These are phyloP conservation scores for Vigna angularis DNA, from an alignment of 306 rosid genomes.

Conservation along the genomic window DNA sequence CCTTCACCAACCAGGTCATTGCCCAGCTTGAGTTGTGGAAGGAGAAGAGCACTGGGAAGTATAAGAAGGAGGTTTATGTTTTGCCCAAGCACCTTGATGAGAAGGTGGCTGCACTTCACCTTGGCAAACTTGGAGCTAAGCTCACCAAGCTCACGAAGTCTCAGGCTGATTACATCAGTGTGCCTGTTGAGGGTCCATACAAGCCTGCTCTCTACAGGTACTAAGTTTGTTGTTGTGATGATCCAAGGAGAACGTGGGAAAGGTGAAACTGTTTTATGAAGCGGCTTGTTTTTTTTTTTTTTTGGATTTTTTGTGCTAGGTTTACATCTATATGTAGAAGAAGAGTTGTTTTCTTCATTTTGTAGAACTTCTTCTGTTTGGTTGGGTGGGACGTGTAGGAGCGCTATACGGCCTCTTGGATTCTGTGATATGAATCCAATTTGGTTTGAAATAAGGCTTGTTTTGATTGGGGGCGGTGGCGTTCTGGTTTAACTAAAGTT, in stretches of 20 bases:
- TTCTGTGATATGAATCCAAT: conserved; percentile 52
- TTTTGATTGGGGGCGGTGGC: conserved; percentile 43
- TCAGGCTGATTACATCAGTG: conserved; percentile 92
- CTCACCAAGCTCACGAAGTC: conserved; percentile 80
- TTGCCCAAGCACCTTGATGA: conserved; percentile 97
- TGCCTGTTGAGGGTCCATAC: conserved; percentile 96
- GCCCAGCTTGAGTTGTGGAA: conserved; percentile 99
- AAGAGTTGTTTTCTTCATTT: conserved; percentile 34
- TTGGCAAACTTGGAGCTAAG: conserved; percentile 94
- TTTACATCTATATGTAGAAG: conserved; percentile 37
- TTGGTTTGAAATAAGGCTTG: conserved; percentile 56
- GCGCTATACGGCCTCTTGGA: conserved; percentile 44
- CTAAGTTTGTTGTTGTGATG: conserved; percentile 44
- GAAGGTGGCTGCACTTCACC: conserved; percentile 98
- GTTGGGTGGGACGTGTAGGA: conserved; percentile 34
- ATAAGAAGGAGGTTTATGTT: conserved; percentile 93
- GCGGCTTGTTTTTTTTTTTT: conserved; percentile 38
- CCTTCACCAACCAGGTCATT: conserved; percentile 98
- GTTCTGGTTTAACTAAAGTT: neutral
- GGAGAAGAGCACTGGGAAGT: conserved; percentile 74
- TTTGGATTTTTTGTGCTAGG: conserved; percentile 11
- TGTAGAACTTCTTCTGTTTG: conserved; percentile 35
- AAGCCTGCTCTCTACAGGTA: conserved; percentile 95
- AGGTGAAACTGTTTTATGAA: neutral
- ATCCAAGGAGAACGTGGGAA: conserved; percentile 3